A percentile compares a stretch with the other conserved stretches of the same genome.
Evolutionary conservation across 1,284 basidiomycete genomes (phyloP).

Genomic region (Cutaneotrichosporon cyanovorans): DNA sequence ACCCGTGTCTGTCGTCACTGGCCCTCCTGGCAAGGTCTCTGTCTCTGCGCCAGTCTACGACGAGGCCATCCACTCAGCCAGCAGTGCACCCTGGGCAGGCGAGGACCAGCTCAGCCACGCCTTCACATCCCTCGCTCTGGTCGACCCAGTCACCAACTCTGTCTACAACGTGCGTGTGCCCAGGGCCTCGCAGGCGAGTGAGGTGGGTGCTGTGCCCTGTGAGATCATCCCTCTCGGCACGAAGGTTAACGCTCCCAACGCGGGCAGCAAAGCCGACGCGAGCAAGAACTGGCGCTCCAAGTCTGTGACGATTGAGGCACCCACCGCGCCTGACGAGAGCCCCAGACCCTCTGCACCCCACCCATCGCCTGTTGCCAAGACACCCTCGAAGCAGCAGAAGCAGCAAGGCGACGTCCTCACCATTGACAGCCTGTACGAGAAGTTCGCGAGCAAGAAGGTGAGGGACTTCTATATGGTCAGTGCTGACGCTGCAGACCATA

Average conservation of each 20-base stretch:
- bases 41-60: not conserved
- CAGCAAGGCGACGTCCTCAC: constrained; percentile 22
- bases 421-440: constrained; percentile 34
- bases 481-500: not conserved
- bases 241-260: constrained; percentile 1
- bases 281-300: constrained; percentile 36
- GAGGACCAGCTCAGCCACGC: not conserved
- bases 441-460: constrained; percentile 20
- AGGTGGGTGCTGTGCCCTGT: not conserved
- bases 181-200: constrained; percentile 1
- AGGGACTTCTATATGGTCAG: not conserved
- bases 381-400: not conserved
- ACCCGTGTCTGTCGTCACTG: constrained; percentile 1
- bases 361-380: not conserved
- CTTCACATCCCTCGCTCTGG: constrained; percentile 7
- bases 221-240: constrained; percentile 1
- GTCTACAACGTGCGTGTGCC: constrained; percentile 11
- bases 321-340: not conserved
- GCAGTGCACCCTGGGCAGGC: constrained; percentile 1
- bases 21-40: not conserved
- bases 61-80: constrained; percentile 13
- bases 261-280: constrained; percentile 32
- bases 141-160: constrained; percentile 13
- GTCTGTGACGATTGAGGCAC: not conserved
- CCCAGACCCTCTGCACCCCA: not conserved